Evolutionary conservation across 73 alveolate genomes (phyloP), one percentile per base, ranked within the genome.

Genomic region (Stentor coeruleus): DNA sequence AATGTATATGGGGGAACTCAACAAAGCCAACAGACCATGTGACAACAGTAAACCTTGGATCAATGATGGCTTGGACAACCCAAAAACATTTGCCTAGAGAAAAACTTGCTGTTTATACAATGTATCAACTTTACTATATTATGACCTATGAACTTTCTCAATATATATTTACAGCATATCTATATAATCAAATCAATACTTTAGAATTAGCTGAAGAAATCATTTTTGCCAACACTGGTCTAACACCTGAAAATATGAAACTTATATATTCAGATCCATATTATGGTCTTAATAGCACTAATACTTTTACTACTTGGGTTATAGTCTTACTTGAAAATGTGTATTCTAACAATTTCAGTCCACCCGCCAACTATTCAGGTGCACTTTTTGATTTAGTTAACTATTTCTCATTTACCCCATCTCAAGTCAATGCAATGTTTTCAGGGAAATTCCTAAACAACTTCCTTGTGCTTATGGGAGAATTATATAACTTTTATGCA

Each of bases 331-430:
- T 49, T 11, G 66, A 49, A 49, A 49, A 49, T 20, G 28, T 49
- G 6, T 6, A 49, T 11, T 20, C 33, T n/a, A 66, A 66, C 26
- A 40, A 37, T 1, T 75, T 40, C 38, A 33, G 15, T 20, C 6
- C 39, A 30, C 59, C 72, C 15, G 20, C n/a, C 33, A 35, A 14
- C 83, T n/a, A n/a, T 20, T n/a, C 35, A 26, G 83, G 83, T n/a
- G 15, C 72, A 37, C 3, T 40, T 0, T 20, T 37, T n/a, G 83
- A 26, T 1, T 15, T 39, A 75, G 15, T 15, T 31, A 20, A 36
- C 11, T 6, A 75, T n/a, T 39, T 75, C 84, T 14, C 35, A 40
- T 39, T 75, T 1, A 20, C 72, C 66, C 26, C 33, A 20, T 20
- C 35, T 39, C 83, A 75, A 75, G 11, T 38, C 6, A 39, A 20